These are phyloP conservation scores for Sporothrix protearum DNA, from an alignment of 2,329 filamentous ascomycete species.

Conservation along the genomic window DNA sequence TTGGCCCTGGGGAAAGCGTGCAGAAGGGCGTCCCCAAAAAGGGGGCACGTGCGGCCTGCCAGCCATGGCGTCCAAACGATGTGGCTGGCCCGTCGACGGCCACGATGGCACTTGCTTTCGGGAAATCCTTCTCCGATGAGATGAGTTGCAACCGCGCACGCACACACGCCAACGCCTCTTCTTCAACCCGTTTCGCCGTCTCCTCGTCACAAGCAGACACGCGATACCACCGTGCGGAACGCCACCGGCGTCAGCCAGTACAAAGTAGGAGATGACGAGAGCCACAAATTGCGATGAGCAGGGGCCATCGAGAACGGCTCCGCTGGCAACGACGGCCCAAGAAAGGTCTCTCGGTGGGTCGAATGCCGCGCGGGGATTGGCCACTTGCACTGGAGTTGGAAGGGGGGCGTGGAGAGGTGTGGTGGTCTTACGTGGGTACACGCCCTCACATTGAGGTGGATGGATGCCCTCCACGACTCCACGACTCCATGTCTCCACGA, in stretches of 20 bases:
- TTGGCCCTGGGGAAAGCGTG: background rate
- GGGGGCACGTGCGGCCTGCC: background rate
- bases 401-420: background rate
- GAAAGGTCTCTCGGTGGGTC: background rate
- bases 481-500: too few species aligned
- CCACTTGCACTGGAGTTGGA: background rate
- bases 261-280: background rate
- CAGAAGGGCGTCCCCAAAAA: background rate
- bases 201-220: background rate
- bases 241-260: background rate
- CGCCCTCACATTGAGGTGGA: background rate
- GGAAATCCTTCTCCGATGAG: background rate
- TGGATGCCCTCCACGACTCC: too few species aligned
- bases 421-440: background rate
- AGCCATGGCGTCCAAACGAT: background rate
- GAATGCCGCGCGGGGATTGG: background rate
- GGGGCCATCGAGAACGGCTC: background rate
- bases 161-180: background rate
- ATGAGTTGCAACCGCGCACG: background rate
- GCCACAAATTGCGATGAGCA: background rate
- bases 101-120: background rate
- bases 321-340: background rate
- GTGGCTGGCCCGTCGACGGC: background rate
- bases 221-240: background rate
- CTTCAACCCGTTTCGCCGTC: background rate